Evolutionary conservation across 2,329 filamentous ascomycete genomes (phyloP), one percentile per base, ranked within the genome.

Genomic region (Neonectria hederae): DNA sequence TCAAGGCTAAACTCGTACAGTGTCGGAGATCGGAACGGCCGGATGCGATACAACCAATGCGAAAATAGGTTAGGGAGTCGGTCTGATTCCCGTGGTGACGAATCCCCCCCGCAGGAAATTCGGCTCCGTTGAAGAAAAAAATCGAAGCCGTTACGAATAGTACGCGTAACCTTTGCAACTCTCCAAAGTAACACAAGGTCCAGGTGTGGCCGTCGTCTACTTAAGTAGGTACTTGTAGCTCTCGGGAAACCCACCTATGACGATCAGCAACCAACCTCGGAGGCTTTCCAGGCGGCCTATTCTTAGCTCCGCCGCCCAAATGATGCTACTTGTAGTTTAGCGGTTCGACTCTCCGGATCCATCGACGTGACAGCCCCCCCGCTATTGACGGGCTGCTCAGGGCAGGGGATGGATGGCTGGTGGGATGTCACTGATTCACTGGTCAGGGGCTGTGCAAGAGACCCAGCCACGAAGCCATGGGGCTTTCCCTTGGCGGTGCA

Each of bases 251-350:
- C 46, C 24, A 19, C 21, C 51, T 7, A 48, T 28, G 45, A n/a
- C 24, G 45, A 21, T 38, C 14, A 22, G 21, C 24, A 7, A 48
- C n/a, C 13, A 28, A 11, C 28, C 19, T 28, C 26, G 13, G 17
- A 32, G n/a, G n/a, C 38, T 40, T 38, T 21, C 21, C 51, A 21
- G 28, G 28, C 48, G 32, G 30, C 24, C 63, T 69, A 63, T 65
- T 66, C 59, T 67, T 72, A 56, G 59, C 21, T 13, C n/a, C 51
- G 13, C 69, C 69, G 69, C 69, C 51, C 59, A 17, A 66, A 68
- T 21, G 22, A 43, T 22, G 42, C 69, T 54, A 28, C n/a, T 21
- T 51, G n/a, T 17, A 22, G 48, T 4, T 32, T 51, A 32, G 48
- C 11, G 5, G 10, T 7, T 32, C 24, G 4, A 11, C 8, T 51